phyloP scores from a whole-genome alignment of 192 early-diverging fungal species.

The Coemansia sp. region DNA sequence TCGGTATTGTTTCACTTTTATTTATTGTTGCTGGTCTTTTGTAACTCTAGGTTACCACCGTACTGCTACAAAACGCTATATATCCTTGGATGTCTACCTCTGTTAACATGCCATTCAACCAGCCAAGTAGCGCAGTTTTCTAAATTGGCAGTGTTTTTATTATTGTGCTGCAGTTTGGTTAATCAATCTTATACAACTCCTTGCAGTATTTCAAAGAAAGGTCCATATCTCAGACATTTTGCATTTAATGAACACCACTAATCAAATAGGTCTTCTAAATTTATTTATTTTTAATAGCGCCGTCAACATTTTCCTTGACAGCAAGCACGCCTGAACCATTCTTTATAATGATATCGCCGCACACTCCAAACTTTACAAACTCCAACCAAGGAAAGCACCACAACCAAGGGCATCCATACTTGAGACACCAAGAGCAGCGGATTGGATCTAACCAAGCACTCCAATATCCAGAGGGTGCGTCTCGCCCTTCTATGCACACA shows the following conservation, averaged over 20 bases:
- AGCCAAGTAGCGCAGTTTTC: no score
- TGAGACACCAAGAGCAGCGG: background rate
- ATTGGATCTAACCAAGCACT: background rate
- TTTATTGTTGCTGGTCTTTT: background rate
- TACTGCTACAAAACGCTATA: background rate
- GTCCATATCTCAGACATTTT: no score
- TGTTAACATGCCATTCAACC: background rate
- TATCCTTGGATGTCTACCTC: background rate
- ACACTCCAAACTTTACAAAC: background rate
- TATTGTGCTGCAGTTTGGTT: no score
- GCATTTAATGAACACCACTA: background rate
- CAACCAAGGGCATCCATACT: background rate
- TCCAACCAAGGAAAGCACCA: background rate
- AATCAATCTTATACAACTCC: no score
- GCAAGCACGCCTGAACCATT: background rate
- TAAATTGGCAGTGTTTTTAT: no score
- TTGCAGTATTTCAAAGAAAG: no score
- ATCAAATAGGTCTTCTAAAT: background rate
- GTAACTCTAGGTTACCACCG: background rate
- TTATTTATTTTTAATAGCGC: background rate
- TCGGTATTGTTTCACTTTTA: background rate
- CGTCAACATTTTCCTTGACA: background rate
- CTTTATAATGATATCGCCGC: conserved; percentile 7
- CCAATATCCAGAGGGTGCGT: background rate
- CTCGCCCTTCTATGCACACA: background rate